These are phyloP conservation scores for Spergularia azorica DNA, from an alignment of 179 eudicot genomes.

Conservation along the genomic window DNA sequence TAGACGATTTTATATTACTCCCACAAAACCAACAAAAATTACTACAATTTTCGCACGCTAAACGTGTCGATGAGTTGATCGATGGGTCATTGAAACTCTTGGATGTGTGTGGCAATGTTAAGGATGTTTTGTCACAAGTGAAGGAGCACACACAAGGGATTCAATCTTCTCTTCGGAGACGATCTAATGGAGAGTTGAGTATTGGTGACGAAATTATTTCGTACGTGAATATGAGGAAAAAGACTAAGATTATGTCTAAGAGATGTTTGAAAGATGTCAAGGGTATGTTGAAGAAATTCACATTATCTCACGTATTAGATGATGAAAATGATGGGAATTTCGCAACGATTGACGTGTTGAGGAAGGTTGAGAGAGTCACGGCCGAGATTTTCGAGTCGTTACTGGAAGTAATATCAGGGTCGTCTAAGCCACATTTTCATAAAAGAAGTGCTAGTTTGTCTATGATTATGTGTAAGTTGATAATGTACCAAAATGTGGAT, in stretches of 20 bases:
- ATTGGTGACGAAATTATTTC: slow-evolving; percentile 24
- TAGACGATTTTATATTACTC: slow-evolving; percentile 33
- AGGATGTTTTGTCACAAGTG: slow-evolving; percentile 34
- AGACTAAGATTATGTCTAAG: slow-evolving; percentile 21
- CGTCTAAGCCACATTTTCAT: slow-evolving; percentile 20
- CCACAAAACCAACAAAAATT: slow-evolving; percentile 39
- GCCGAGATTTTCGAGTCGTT: slow-evolving; percentile 33
- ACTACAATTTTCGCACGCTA: slow-evolving; percentile 10
- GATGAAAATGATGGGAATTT: slow-evolving; percentile 14
- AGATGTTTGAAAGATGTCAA: slow-evolving; percentile 36
- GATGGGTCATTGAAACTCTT: slow-evolving; percentile 42
- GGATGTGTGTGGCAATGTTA: slow-evolving; percentile 41
- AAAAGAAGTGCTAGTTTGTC: slow-evolving; percentile 29
- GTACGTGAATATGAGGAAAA: slow-evolving; percentile 36
- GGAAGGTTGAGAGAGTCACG: slow-evolving; percentile 35
- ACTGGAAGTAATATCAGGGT: slow-evolving; percentile 29
- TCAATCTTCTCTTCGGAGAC: slow-evolving; percentile 37
- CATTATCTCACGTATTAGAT: neutral
- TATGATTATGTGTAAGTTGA: slow-evolving; percentile 26
- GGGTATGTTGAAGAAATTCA: slow-evolving; percentile 12
- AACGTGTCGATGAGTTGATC: slow-evolving; percentile 27
- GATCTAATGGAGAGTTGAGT: slow-evolving; percentile 24
- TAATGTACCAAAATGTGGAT: slow-evolving; percentile 22
- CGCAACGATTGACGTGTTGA: slow-evolving; percentile 27
- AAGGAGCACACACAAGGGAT: slow-evolving; percentile 29